These are phyloP conservation scores for Euphorbia pulcherrima DNA, from an alignment of 345 rosid species.

Conservation along the genomic window DNA sequence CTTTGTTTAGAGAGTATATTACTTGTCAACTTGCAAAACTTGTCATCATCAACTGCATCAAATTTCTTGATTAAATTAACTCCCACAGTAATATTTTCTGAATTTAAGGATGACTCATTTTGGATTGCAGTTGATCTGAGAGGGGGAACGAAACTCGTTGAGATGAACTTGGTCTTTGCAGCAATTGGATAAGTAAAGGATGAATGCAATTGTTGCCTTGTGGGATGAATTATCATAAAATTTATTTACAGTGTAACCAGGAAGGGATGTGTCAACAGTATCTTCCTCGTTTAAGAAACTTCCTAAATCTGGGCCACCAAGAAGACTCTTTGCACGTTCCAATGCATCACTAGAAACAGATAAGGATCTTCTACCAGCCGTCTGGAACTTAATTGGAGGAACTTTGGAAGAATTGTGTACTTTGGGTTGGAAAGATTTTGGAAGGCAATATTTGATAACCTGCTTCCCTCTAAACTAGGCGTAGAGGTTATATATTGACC, in stretches of 20 bases:
- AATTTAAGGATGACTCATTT: slow-evolving; percentile 24
- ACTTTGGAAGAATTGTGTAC: slow-evolving; percentile 34
- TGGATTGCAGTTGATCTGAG: slow-evolving; percentile 45
- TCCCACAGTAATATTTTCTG: slow-evolving; percentile 36
- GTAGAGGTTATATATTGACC: slow-evolving; percentile 30
- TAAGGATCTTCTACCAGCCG: slow-evolving; percentile 85
- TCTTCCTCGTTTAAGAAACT: slow-evolving; percentile 44
- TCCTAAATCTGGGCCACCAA: slow-evolving; percentile 81
- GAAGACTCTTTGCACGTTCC: slow-evolving; percentile 82
- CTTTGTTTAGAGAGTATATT: slow-evolving; percentile 29
- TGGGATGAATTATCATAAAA: slow-evolving; percentile 31
- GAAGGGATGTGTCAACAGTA: slow-evolving; percentile 29
- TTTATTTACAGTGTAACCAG: slow-evolving; percentile 31
- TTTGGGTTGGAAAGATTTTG: slow-evolving; percentile 28
- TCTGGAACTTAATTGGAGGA: slow-evolving; percentile 67
- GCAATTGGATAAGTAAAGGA: slow-evolving; percentile 36
- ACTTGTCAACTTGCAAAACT: slow-evolving; percentile 17
- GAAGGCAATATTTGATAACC: slow-evolving; percentile 22
- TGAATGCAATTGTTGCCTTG: slow-evolving; percentile 35
- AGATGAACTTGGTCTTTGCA: slow-evolving; percentile 34
- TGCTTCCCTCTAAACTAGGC: slow-evolving; percentile 30
- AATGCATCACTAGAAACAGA: slow-evolving; percentile 84
- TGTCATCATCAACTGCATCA: slow-evolving; percentile 51
- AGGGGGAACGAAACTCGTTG: slow-evolving; percentile 59
- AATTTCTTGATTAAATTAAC: slow-evolving; percentile 66